Conservation (phyloP, 2,329 filamentous ascomycete species). For the Sodiomyces alkalinus region DNA sequence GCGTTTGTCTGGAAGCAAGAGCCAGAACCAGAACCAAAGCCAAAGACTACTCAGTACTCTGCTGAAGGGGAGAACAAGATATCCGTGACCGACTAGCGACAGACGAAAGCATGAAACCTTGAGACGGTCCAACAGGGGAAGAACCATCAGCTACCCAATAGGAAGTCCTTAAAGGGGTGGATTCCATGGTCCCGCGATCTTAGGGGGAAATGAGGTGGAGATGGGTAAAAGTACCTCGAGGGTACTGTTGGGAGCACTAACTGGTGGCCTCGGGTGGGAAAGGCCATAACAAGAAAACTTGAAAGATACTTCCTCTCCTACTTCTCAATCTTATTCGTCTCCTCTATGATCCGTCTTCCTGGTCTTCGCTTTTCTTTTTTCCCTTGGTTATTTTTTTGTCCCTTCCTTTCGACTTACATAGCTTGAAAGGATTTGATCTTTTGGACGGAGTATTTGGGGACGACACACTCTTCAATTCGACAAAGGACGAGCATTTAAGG, state of each 20-base stretch:
- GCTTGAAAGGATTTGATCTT: too few relatives aligned
- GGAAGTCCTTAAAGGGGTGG: constrained; percentile 1
- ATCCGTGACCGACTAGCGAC: too few relatives aligned
- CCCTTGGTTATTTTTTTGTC: neutral
- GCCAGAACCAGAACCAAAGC: too few relatives aligned
- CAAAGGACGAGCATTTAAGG: neutral
- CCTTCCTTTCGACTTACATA: neutral
- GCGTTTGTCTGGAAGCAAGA: too few relatives aligned
- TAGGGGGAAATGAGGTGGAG: constrained; percentile 1
- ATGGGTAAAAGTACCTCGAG: neutral
- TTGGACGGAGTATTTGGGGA: too few relatives aligned
- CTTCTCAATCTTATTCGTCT: constrained; percentile 1
- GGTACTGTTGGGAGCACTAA: neutral
- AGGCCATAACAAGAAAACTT: neutral
- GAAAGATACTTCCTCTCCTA: neutral
- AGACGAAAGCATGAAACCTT: constrained; percentile 16
- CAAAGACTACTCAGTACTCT: too few relatives aligned
- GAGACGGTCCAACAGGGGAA: constrained; percentile 5
- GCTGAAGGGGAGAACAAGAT: too few relatives aligned
- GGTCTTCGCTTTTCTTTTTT: neutral
- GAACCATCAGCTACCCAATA: constrained; percentile 8
- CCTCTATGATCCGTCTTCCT: too few relatives aligned
- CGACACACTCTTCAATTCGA: too few relatives aligned
- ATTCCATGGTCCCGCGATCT: constrained; percentile 2
- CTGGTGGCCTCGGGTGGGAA: neutral